A percentile compares a stretch with the other conserved stretches of the same genome.
Evolutionary conservation across 192 early-diverging fungal genomes (phyloP).

Genomic region (Entomortierella parvispora): DNA sequence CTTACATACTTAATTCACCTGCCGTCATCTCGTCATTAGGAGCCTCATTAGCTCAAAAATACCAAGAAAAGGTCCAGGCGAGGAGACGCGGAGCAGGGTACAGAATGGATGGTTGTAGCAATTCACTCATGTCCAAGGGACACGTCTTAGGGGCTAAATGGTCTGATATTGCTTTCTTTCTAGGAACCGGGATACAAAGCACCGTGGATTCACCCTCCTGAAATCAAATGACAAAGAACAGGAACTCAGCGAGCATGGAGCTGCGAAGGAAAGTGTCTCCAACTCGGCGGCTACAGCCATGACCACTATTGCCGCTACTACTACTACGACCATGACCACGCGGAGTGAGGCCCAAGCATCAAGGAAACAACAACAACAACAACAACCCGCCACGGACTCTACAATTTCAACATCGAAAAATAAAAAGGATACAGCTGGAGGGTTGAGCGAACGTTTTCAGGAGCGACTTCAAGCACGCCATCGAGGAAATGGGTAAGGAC

Average conservation of each 20-base stretch:
- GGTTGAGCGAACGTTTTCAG: conserved; percentile 32
- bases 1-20: background rate
- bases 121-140: too few relatives aligned
- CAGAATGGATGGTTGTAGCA: too few relatives aligned
- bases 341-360: too few relatives aligned
- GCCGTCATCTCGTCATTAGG: background rate
- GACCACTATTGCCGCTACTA: too few relatives aligned
- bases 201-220: conserved; percentile 30
- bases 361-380: background rate
- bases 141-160: too few relatives aligned
- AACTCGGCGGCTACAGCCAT: background rate
- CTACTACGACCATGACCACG: too few relatives aligned
- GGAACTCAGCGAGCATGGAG: background rate
- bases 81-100: conserved; percentile 47
- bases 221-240: background rate
- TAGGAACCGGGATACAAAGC: conserved; percentile 41
- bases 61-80: conserved; percentile 36
- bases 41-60: conserved; percentile 18
- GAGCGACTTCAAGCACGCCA: conserved; percentile 27
- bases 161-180: background rate
- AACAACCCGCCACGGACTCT: background rate
- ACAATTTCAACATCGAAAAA: background rate
- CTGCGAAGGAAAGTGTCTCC: background rate
- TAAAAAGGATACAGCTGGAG: background rate
- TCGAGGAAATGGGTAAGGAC: conserved; percentile 36